These are phyloP conservation scores for Polymyxa betae DNA, from an alignment of 208 protist species.

Conservation along the genomic window DNA sequence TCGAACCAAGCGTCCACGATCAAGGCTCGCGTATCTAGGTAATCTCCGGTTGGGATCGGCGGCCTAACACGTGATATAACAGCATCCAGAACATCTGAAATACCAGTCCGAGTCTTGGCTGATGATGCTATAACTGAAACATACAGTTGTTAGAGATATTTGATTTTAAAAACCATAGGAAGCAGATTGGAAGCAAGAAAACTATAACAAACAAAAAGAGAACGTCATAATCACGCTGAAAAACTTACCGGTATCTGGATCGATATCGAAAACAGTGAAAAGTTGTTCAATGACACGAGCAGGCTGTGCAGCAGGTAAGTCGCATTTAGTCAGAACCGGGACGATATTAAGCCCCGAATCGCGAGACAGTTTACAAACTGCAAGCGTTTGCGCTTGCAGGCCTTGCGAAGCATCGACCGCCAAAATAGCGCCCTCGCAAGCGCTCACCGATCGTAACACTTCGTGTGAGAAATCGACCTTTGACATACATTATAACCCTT, in stretches of 20 bases:
- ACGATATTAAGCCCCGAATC: not conserved
- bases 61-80: not conserved
- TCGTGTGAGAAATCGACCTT: constrained; percentile 29
- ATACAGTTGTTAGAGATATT: not conserved
- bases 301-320: constrained; percentile 5
- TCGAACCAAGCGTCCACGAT: constrained; percentile 48
- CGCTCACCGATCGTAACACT: constrained; percentile 3
- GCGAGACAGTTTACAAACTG: not conserved
- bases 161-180: too few species aligned
- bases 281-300: not conserved
- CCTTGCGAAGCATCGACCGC: constrained; percentile 8
- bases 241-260: constrained; percentile 13
- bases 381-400: constrained; percentile 28
- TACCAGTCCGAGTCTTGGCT: constrained; percentile 26
- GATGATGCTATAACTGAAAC: constrained; percentile 13
- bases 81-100: constrained; percentile 34
- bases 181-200: too few species aligned
- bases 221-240: not conserved
- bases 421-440: constrained; percentile 6
- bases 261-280: constrained; percentile 21
- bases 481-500: too few species aligned
- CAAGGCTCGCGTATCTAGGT: not conserved
- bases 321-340: constrained; percentile 38
- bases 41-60: not conserved
- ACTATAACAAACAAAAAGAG: not conserved